Percentiles rank a stretch among this genome's conserved stretches.
Evolutionary conservation across 352 stramenopile genomes (phyloP).

Genomic region (Phytopythium cucurbitacearum): DNA sequence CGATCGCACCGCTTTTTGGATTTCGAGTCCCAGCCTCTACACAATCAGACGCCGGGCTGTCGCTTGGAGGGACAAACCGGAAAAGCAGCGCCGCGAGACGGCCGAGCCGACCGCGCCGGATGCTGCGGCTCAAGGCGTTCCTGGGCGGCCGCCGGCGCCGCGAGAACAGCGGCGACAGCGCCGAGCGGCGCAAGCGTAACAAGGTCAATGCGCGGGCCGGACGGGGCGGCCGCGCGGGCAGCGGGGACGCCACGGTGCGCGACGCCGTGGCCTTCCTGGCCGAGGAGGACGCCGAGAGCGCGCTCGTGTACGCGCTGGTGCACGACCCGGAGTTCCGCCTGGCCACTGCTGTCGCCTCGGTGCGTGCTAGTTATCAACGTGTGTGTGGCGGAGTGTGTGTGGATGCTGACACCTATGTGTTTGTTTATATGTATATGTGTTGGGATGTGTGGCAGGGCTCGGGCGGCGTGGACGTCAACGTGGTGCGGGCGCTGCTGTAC

Average conservation of each 20-base stretch:
- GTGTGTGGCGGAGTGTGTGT: neutral
- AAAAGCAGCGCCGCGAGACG: no score
- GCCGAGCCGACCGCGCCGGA: no score
- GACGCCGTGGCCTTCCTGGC: conserved; percentile 65
- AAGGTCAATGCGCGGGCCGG: neutral
- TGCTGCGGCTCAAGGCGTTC: no score
- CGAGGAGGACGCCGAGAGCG: conserved; percentile 58
- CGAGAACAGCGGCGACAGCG: no score
- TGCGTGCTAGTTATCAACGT: conserved; percentile 8
- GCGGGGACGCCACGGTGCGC: conserved; percentile 44
- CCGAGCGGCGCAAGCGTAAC: no score
- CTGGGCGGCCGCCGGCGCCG: no score
- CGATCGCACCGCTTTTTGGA: no score
- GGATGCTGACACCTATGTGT: neutral
- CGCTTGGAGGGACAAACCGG: no score
- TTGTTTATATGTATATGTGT: conserved; percentile 5
- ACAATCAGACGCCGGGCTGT: no score
- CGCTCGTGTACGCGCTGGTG: conserved; percentile 71
- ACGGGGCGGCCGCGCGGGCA: neutral
- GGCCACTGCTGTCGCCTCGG: conserved; percentile 49
- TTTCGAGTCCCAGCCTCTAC: no score
- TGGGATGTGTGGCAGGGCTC: conserved; percentile 9
- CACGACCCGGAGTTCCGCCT: conserved; percentile 76
- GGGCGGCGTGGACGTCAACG: conserved; percentile 36
- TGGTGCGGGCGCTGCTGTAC: conserved; percentile 65